A percentile compares a stretch with the other conserved stretches of the same genome.
phyloP scores from a whole-genome alignment of 352 stramenopile genomes.

The Phytopythium montanum region DNA sequence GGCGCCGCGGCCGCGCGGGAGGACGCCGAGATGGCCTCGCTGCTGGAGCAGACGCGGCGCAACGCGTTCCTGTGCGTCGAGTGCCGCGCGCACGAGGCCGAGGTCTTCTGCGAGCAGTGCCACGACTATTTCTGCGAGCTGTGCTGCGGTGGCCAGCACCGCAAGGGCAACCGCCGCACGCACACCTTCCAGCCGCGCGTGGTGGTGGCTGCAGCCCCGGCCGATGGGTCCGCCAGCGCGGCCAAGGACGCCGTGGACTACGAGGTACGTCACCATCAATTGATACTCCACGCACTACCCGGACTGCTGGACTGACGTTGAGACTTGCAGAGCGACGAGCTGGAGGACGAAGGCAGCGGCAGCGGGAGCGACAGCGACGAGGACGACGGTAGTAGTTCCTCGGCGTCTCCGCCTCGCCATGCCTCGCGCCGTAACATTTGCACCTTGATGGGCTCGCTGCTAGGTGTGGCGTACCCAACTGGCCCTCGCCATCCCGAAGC shows the following conservation, averaged over 20 bases:
- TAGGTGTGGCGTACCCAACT: conserved; percentile 54
- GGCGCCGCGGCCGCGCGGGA: conserved; percentile 10
- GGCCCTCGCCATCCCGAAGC: conserved; percentile 16
- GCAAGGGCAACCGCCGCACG: conserved; percentile 70
- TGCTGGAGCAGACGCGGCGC: conserved; percentile 23
- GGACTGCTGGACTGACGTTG: not conserved
- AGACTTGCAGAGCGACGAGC: conserved; percentile 28
- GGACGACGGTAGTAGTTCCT: conserved; percentile 30
- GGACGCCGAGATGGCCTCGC: conserved; percentile 22
- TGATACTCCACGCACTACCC: conserved; percentile 7
- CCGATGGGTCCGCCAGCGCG: conserved; percentile 7
- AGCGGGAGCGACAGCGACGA: conserved; percentile 35
- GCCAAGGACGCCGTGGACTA: conserved; percentile 29
- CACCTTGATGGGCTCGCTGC: conserved; percentile 85
- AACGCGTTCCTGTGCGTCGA: conserved; percentile 68
- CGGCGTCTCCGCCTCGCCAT: conserved; percentile 16
- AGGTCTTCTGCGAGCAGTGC: conserved; percentile 86
- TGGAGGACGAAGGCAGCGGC: conserved; percentile 25
- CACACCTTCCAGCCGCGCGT: conserved; percentile 79
- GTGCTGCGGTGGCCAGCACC: conserved; percentile 80
- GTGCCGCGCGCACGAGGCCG: conserved; percentile 58
- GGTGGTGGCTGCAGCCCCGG: conserved; percentile 5
- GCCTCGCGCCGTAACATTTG: conserved; percentile 74
- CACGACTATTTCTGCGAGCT: conserved; percentile 88
- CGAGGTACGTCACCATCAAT: conserved; percentile 16